Base-by-base conservation (phyloP, 192 early-diverging fungal genomes). In the Coemansia sp. region DNA sequence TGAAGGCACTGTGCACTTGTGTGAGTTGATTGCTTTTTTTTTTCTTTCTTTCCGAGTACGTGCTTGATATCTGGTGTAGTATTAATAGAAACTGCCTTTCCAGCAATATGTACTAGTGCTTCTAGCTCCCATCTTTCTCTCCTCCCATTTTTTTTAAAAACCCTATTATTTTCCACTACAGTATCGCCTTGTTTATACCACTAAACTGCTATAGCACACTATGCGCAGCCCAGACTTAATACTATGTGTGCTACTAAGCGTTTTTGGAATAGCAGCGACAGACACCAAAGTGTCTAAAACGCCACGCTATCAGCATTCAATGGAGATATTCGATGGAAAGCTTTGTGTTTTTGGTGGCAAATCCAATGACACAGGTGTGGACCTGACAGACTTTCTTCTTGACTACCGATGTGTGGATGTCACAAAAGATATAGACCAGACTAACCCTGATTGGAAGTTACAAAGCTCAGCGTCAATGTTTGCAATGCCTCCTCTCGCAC, bases 341-440 rank as follows among this genome's bases (percentile, higher is more conserved):
- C 53, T 78, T 14, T 78, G 76, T 38, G 76, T 78, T 19, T 78
- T 78, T 59, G 76, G 76, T 19, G 76, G 76, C 22, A 78, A 71
- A 26, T 51, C 44, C 22, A 68, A 30, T 1, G 27, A 6, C 0
- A 67, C 67, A 16, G 65, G 61, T 18, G 53, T 50, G 16, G 44
- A 21, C 3, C 41, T 72, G 2, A 18, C 34, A 1, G 70, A 72
- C 55, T 78, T 65, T 64, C 56, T 72, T 49, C 59, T 72, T 12
- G 75, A 78, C 60, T 78, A 72, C 27, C 69, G 69, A 6, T 78
- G 75, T 23, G 69, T 78, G 8, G 69, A 78, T 22, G 25, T 69
- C 12, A 78, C 75, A 54, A 68, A 65, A 51, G 14, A 58, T 0
- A 47, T 78, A 7, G 53, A 69, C 21, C 75, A 69, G 27, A 9